A percentile compares a stretch with the other conserved stretches of the same genome.
phyloP scores from a whole-genome alignment of 495 filamentous ascomycete species.

The Lasiosphaeris hirsuta region DNA sequence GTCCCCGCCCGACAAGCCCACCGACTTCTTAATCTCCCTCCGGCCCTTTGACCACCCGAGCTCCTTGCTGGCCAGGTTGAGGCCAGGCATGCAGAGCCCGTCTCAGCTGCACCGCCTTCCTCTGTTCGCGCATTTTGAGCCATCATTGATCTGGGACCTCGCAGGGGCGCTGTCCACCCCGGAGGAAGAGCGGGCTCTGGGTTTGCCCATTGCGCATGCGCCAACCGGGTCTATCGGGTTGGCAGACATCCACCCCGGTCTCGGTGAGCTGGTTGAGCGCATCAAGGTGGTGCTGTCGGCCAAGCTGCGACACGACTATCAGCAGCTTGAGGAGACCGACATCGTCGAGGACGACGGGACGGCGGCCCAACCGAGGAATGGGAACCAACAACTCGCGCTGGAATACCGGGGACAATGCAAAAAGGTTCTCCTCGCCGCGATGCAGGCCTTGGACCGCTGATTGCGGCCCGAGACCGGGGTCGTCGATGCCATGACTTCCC shows the following conservation, averaged over 20 bases:
- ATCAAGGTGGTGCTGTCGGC: constrained; percentile 22
- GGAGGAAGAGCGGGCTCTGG: constrained; percentile 11
- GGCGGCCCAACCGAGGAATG: constrained; percentile 23
- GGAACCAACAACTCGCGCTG: constrained; percentile 41
- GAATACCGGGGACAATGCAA: constrained; percentile 40
- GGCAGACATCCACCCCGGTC: not conserved
- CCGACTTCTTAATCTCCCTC: constrained; percentile 41
- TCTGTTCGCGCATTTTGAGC: constrained; percentile 40
- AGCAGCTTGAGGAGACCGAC: constrained; percentile 31
- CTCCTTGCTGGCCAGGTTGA: constrained; percentile 32
- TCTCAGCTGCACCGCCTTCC: constrained; percentile 25
- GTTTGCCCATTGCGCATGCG: not conserved
- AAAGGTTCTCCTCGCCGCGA: constrained; percentile 31
- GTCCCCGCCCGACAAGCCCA: constrained; percentile 12
- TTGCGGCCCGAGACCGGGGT: not conserved
- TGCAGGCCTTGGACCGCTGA: constrained; percentile 10
- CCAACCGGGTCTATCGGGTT: not conserved
- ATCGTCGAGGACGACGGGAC: constrained; percentile 19
- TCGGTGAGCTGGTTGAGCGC: constrained; percentile 17
- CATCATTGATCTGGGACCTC: constrained; percentile 38
- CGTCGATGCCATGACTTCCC: too few relatives aligned
- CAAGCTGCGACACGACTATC: constrained; percentile 30
- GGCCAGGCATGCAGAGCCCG: constrained; percentile 17
- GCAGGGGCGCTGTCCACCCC: constrained; percentile 19
- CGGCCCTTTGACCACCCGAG: constrained; percentile 34